phyloP scores from a whole-genome alignment of 768 basidiomycete genomes.

The Royoungia palumana region DNA sequence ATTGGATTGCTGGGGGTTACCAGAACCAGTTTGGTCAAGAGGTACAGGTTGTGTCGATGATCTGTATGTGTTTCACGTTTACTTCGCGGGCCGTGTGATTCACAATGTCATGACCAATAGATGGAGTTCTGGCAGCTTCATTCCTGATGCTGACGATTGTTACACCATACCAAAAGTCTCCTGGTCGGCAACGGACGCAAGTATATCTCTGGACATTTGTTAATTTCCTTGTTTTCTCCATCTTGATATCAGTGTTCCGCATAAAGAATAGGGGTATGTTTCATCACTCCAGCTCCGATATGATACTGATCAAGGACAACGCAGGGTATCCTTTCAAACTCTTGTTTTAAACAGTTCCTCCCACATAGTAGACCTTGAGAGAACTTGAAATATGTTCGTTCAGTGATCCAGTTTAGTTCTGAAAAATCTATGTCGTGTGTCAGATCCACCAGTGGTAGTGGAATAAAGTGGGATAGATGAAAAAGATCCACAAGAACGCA shows the following conservation, averaged over 20 bases:
- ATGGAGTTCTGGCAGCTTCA: slow-evolving; percentile 75
- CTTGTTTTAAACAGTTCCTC: slow-evolving; percentile 46
- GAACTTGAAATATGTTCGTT: not conserved
- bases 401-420: not conserved
- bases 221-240: slow-evolving; percentile 79
- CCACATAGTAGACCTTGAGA: not conserved
- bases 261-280: slow-evolving; percentile 83
- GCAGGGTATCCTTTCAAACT: slow-evolving; percentile 81
- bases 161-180: slow-evolving; percentile 72
- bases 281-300: slow-evolving; percentile 1
- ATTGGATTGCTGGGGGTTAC: slow-evolving; percentile 87
- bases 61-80: slow-evolving; percentile 60
- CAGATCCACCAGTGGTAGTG: slow-evolving; percentile 2
- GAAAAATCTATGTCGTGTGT: slow-evolving; percentile 2
- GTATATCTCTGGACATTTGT: slow-evolving; percentile 87
- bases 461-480: slow-evolving; percentile 22
- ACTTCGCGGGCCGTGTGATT: not conserved
- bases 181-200: slow-evolving; percentile 75
- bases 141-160: slow-evolving; percentile 80
- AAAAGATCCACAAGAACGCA: slow-evolving; percentile 17
- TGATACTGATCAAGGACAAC: slow-evolving; percentile 1
- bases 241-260: slow-evolving; percentile 82
- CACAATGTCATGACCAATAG: slow-evolving; percentile 39
- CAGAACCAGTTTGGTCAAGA: slow-evolving; percentile 92
- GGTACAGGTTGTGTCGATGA: slow-evolving; percentile 77